Conservation (phyloP, 768 basidiomycete genomes). For the Pleurotus ostreatus region DNA sequence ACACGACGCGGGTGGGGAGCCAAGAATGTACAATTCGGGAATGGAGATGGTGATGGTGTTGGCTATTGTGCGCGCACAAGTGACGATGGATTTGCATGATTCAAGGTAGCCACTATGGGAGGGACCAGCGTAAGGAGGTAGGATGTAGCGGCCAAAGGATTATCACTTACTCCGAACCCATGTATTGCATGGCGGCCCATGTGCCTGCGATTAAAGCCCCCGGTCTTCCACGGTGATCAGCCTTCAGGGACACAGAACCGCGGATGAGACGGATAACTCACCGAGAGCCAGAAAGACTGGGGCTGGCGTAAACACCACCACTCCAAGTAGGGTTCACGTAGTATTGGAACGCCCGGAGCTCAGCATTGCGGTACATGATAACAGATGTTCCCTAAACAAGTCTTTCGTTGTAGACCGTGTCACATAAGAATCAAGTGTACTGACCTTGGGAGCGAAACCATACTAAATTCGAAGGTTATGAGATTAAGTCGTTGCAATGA, state of each 20-base stretch:
- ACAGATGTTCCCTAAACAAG: constrained; percentile 75
- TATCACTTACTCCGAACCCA: constrained; percentile 75
- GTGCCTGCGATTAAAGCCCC: constrained; percentile 92
- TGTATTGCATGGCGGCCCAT: constrained; percentile 95
- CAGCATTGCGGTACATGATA: constrained; percentile 86
- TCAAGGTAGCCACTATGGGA: constrained; percentile 73
- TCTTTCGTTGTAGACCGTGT: not conserved
- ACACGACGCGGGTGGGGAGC: constrained; percentile 85
- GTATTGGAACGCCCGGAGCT: constrained; percentile 80
- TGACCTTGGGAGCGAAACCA: constrained; percentile 89
- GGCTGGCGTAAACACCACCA: constrained; percentile 89
- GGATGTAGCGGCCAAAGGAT: not conserved
- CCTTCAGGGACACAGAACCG: not conserved
- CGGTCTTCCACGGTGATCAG: constrained; percentile 44
- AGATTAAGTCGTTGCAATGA: not conserved
- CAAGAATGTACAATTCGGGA: constrained; percentile 84
- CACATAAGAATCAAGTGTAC: constrained; percentile 9
- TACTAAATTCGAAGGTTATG: constrained; percentile 45
- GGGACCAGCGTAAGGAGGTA: constrained; percentile 3
- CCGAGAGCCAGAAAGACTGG: constrained; percentile 88
- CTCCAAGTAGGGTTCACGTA: constrained; percentile 81
- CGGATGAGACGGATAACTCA: constrained; percentile 25
- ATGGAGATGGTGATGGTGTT: constrained; percentile 62
- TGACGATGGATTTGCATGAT: constrained; percentile 82
- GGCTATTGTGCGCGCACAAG: constrained; percentile 66